Conservation (phyloP, 108 stramenopile genomes). For the Cyclotella atomus region DNA sequence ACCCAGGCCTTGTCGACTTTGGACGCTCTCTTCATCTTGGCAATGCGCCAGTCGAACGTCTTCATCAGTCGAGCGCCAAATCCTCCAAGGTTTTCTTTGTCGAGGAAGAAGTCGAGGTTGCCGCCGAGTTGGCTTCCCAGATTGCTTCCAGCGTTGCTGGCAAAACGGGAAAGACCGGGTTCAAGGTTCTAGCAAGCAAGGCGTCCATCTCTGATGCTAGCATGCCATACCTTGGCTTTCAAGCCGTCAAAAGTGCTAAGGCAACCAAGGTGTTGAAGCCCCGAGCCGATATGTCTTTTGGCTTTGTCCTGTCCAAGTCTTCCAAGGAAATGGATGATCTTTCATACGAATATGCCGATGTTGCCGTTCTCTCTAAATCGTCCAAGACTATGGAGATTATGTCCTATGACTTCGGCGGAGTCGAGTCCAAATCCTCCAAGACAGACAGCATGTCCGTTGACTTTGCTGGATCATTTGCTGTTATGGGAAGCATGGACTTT, state of each 20-base stretch:
- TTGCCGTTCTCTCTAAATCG: not conserved
- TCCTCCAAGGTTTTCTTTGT: conserved; percentile 14
- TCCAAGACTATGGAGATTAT: not conserved
- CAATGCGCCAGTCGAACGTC: not conserved
- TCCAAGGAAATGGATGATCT: no score
- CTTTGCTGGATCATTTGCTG: not conserved
- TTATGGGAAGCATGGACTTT: not conserved
- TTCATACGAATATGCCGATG: not conserved
- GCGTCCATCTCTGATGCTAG: not conserved
- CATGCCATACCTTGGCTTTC: not conserved
- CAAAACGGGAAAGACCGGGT: not conserved
- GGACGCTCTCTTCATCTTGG: not conserved
- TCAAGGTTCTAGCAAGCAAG: not conserved
- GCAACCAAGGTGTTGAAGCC: conserved; percentile 8
- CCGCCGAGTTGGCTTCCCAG: not conserved
- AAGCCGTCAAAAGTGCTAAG: not conserved
- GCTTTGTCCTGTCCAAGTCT: not conserved
- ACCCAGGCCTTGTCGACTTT: not conserved
- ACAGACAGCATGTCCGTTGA: not conserved
- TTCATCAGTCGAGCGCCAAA: conserved; percentile 1
- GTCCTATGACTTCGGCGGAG: not conserved
- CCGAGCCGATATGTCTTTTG: not conserved
- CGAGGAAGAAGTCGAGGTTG: conserved; percentile 2
- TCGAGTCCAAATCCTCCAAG: conserved; percentile 1
- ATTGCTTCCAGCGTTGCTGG: not conserved